Percentiles rank a stretch among this genome's conserved stretches.
These are phyloP conservation scores for Metschnikowia bowlesiae DNA, from an alignment of 805 yeast genomes.

Conservation along the genomic window DNA sequence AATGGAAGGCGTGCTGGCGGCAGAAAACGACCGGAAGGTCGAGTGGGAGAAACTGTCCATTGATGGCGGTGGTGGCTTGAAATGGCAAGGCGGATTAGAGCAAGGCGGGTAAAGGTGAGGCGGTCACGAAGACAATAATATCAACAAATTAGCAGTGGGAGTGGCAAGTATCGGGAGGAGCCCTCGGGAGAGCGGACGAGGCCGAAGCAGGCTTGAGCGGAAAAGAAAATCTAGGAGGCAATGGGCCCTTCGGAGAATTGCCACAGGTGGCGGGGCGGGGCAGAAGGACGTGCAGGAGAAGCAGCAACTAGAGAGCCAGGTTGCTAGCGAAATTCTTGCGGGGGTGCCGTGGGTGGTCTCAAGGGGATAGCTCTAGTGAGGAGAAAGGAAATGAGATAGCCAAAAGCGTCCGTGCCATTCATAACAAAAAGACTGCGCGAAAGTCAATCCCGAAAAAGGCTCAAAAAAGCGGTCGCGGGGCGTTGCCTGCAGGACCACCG, in stretches of 20 bases:
- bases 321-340: not conserved
- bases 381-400: not conserved
- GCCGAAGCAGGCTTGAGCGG: not conserved
- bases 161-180: not conserved
- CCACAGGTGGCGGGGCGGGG: not conserved
- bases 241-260: not conserved
- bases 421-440: slow-evolving; percentile 4
- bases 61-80: not conserved
- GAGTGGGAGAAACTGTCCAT: slow-evolving; percentile 22
- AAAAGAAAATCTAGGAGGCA: not conserved
- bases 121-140: not conserved
- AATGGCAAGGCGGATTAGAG: not conserved
- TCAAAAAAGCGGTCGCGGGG: not conserved
- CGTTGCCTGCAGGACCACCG: not conserved
- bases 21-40: slow-evolving; percentile 37
- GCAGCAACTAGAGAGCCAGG: not conserved
- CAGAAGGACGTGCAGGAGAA: not conserved
- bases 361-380: not conserved
- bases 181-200: not conserved
- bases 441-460: slow-evolving; percentile 4
- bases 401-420: slow-evolving; percentile 1
- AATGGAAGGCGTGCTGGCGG: slow-evolving; percentile 26
- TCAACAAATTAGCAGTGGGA: not conserved
- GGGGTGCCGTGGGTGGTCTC: not conserved
- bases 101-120: too few relatives aligned